Evolutionary conservation across 2,329 filamentous ascomycete species (phyloP).

Genomic region (Diaporthe citriasiana): DNA sequence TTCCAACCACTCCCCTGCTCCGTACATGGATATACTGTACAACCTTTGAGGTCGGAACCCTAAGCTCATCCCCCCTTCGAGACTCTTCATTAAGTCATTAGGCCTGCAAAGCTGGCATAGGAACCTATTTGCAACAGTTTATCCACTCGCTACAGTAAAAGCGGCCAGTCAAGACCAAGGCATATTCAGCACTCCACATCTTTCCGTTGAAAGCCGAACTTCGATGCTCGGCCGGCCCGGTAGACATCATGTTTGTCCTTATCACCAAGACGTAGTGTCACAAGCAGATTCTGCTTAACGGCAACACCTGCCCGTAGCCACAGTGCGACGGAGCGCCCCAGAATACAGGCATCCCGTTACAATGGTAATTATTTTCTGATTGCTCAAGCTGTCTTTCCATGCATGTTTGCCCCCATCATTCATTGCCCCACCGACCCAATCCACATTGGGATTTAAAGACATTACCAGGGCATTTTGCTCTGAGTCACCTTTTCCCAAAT

Average conservation of each 20-base stretch:
- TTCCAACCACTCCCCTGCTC: too few relatives aligned
- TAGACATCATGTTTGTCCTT: not conserved
- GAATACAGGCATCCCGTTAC: not conserved
- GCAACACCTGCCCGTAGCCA: too few relatives aligned
- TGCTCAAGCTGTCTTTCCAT: constrained; percentile 26
- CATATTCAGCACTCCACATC: constrained; percentile 22
- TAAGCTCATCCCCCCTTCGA: not conserved
- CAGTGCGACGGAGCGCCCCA: not conserved
- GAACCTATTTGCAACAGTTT: not conserved
- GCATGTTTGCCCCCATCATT: constrained; percentile 1
- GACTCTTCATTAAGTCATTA: not conserved
- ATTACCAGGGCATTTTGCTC: constrained; percentile 6
- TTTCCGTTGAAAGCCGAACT: constrained; percentile 32
- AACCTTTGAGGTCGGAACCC: not conserved
- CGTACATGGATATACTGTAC: not conserved
- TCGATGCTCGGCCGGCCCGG: constrained; percentile 15
- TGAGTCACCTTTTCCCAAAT: not conserved
- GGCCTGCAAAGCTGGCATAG: not conserved
- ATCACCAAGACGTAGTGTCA: not conserved
- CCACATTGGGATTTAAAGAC: constrained; percentile 1
- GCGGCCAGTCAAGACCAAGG: constrained; percentile 7
- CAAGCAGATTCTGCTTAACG: not conserved
- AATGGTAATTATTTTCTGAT: constrained; percentile 5
- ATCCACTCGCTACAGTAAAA: constrained; percentile 8
- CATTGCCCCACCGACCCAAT: constrained; percentile 8